Base-by-base conservation (phyloP, 2,329 filamentous ascomycete species). In the Bimuria novae-zelandiae region DNA sequence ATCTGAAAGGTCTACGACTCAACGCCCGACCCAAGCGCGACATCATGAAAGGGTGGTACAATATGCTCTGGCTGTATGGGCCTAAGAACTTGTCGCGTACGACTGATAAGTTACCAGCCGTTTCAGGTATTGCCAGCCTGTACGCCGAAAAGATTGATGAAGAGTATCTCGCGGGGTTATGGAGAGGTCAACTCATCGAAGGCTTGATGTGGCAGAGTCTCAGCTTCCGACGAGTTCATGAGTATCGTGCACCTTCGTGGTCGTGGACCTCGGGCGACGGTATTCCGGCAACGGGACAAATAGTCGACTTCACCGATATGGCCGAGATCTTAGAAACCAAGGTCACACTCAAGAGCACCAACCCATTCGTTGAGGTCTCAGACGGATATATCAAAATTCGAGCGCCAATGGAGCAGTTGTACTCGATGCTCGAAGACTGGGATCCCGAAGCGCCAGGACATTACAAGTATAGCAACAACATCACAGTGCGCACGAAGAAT, bases 191-290 rank as follows among this genome's bases (percentile, higher is more conserved):
- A 19, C 42, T 54, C 2, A 41, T 50, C 16, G 41, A 54, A 27
- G 51, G 47, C 23, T 36, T 50, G 29, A 22, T 46, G 40, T 50
- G 51, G 51, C 40, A 46, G 22, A 41, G 46, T 46, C 40, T 45
- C 25, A 25, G 35, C 12, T 54, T 27, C 19, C 42, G 45, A 25
- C 32, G 41, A 19, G 35, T 47, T 7, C 8, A 22, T 10, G 36
- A 52, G 25, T 55, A 55, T 39, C 53, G 53, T n/a, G 53, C 53
- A n/a, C 53, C 49, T 10, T 55, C 51, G 6, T 55, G 54, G 54
- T 56, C 54, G 11, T 54, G 54, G 54, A 51, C 54, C 3, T 56
- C 54, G 7, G 45, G 46, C 27, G 42, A 56, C 30, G 50, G 50
- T 1, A 47, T 42, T 22, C 49, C 49, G 29, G 49, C 45, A 39